Conservation (phyloP, 2,329 filamentous ascomycete genomes). For the Colletotrichum tropicale region DNA sequence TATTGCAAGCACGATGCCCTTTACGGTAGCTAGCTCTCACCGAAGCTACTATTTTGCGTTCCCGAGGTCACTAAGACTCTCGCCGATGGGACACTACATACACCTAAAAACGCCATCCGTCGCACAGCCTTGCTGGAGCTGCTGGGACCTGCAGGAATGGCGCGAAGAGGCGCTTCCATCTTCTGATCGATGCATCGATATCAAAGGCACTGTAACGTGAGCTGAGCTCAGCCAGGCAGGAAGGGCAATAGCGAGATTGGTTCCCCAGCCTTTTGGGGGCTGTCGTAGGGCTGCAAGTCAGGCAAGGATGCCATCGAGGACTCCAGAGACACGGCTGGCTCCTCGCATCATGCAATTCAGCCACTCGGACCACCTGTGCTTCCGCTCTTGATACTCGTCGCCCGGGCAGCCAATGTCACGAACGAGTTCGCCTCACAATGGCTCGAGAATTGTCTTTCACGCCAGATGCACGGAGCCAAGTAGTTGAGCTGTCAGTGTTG, state of each 20-base stretch:
- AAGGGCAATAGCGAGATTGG: background rate
- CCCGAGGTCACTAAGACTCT: background rate
- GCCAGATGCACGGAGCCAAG: background rate
- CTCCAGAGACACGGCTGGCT: background rate
- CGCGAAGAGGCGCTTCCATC: background rate
- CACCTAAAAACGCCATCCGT: background rate
- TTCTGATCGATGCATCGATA: background rate
- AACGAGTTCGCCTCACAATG: background rate
- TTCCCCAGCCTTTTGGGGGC: background rate
- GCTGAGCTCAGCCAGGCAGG: background rate
- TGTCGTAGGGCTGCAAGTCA: background rate
- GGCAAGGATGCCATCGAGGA: background rate
- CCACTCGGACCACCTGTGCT: conserved; percentile 2
- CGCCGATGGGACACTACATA: background rate
- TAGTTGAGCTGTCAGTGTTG: background rate
- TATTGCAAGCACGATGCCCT: conserved; percentile 8
- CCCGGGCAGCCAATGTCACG: background rate
- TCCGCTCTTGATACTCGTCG: background rate
- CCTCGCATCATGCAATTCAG: conserved; percentile 1
- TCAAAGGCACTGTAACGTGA: background rate
- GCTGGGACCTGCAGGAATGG: background rate
- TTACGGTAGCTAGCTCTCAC: background rate
- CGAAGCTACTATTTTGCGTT: background rate
- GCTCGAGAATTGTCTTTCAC: background rate
- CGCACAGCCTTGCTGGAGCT: conserved; percentile 1